Evolutionary conservation across 148 eudicot species (phyloP).

Genomic region (Rhododendron vialii): DNA sequence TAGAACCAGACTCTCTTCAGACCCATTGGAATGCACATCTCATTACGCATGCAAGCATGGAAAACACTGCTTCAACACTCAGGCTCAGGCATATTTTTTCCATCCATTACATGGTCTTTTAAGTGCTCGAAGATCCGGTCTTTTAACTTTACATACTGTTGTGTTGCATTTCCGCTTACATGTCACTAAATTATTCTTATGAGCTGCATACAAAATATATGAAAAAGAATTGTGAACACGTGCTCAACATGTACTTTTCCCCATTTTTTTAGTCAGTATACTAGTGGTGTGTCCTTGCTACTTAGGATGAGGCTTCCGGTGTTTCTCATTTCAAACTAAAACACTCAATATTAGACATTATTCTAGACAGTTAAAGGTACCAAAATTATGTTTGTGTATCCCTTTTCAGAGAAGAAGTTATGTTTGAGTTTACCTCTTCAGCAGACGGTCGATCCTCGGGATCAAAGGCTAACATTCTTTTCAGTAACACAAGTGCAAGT

Average conservation of each 20-base stretch:
- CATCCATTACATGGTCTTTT: neutral
- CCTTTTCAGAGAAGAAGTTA: neutral
- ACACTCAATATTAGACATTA: neutral
- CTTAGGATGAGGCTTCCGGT: neutral
- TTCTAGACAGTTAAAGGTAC: neutral
- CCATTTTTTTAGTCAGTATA: neutral
- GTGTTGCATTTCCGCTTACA: neutral
- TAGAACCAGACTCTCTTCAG: neutral
- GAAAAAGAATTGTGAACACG: neutral
- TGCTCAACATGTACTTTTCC: neutral
- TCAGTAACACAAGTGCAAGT: conserved; percentile 6
- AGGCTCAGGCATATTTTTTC: neutral
- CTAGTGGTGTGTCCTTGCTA: neutral
- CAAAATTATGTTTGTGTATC: neutral
- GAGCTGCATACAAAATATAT: neutral
- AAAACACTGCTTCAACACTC: neutral
- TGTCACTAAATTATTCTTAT: neutral
- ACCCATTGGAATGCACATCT: neutral
- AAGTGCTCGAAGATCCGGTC: neutral
- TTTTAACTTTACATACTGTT: neutral
- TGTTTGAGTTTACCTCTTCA: neutral
- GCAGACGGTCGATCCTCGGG: neutral
- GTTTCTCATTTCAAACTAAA: neutral
- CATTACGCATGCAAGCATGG: neutral
- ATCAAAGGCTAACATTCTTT: neutral